Conservation (phyloP, 257 asterid genomes). For the Oldenlandia corymbosa region DNA sequence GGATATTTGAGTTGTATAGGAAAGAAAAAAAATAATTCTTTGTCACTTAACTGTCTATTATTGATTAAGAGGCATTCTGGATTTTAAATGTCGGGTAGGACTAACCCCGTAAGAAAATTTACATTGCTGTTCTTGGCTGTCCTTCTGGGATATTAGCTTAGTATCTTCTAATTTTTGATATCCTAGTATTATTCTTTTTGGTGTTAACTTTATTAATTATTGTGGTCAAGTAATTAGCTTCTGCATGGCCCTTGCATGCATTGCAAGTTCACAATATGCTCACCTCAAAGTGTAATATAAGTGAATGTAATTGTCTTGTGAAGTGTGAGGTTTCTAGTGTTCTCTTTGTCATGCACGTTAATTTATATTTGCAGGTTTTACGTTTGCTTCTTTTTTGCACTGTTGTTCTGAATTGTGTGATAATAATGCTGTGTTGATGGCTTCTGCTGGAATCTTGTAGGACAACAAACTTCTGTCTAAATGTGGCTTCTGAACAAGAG, state of each 20-base stretch:
- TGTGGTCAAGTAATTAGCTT: neutral
- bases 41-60: too few species aligned
- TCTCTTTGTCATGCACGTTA: neutral
- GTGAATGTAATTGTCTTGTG: neutral
- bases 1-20: neutral
- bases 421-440: slow-evolving; percentile 17
- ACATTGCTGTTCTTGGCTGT: neutral
- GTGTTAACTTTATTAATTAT: too few species aligned
- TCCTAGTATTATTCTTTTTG: neutral
- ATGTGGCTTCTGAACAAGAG: slow-evolving; percentile 87
- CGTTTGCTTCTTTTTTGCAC: neutral
- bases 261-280: neutral
- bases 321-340: neutral
- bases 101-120: neutral
- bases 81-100: neutral
- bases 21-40: too few species aligned
- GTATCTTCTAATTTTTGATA: too few species aligned
- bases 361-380: neutral
- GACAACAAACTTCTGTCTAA: slow-evolving; percentile 84
- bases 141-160: too few species aligned
- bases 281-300: neutral
- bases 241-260: neutral
- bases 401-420: neutral
- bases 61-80: neutral
- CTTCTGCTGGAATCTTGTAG: slow-evolving; percentile 37